Percentiles rank a stretch among this genome's conserved stretches.
phyloP scores from a whole-genome alignment of 805 yeast species.

The Nakazawaea wickerhamii region DNA sequence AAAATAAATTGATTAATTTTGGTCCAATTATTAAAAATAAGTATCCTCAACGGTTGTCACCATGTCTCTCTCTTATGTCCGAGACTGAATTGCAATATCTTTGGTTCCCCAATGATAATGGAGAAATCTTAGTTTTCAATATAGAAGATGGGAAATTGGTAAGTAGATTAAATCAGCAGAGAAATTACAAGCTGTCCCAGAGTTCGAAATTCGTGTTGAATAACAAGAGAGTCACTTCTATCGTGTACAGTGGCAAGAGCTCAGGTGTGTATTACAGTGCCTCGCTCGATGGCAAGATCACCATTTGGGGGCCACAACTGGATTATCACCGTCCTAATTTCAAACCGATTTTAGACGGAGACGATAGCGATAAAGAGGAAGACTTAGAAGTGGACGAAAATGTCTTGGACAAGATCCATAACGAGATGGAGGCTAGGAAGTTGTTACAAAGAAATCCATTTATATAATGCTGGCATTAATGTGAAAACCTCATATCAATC shows the following conservation, averaged over 20 bases:
- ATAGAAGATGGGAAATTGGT: slow-evolving; percentile 59
- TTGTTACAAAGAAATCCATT: slow-evolving; percentile 7
- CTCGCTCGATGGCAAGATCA: slow-evolving; percentile 60
- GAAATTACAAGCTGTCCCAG: too few relatives aligned
- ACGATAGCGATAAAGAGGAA: slow-evolving; percentile 4
- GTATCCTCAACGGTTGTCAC: slow-evolving; percentile 49
- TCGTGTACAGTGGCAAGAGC: slow-evolving; percentile 42
- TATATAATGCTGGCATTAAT: background rate
- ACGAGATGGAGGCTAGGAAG: slow-evolving; percentile 25
- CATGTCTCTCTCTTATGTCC: slow-evolving; percentile 42
- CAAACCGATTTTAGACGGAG: slow-evolving; percentile 10
- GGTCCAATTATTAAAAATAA: slow-evolving; percentile 75
- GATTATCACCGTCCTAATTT: slow-evolving; percentile 11
- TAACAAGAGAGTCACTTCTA: slow-evolving; percentile 39
- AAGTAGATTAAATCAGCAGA: slow-evolving; percentile 44
- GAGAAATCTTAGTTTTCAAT: slow-evolving; percentile 58
- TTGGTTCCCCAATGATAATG: slow-evolving; percentile 70
- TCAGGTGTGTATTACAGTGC: slow-evolving; percentile 51
- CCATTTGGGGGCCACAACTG: slow-evolving; percentile 46
- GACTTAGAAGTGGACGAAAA: background rate
- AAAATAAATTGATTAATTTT: slow-evolving; percentile 63
- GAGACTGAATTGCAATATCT: slow-evolving; percentile 56
- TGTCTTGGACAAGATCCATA: slow-evolving; percentile 22
- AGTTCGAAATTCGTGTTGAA: slow-evolving; percentile 2
- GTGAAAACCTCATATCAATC: background rate